Base-by-base conservation (phyloP, 257 asterid species). In the Verbena officinalis region DNA sequence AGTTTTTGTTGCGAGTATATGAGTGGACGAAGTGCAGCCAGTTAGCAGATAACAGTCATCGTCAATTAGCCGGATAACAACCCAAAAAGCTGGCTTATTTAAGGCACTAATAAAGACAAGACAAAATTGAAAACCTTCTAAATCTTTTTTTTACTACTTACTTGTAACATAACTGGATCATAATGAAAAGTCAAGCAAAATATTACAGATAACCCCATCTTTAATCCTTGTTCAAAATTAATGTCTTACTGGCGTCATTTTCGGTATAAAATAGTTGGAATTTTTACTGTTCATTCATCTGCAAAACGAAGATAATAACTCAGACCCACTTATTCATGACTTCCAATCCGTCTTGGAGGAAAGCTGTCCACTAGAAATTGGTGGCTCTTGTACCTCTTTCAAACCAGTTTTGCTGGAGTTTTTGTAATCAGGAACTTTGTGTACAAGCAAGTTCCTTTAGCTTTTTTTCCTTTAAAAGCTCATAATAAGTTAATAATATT, bases 311-410 rank as follows among this genome's bases (percentile, higher is more conserved):
- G 22, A 45, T 24, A 23, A 52, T 74, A 50, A 46, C 30, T 17
- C 27, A 73, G 68, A 56, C 78, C 79, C 78, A 69, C 78, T 64
- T 44, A 30, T 40, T 42, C 20, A 11, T 24, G 76, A 66, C 11
- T 63, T 59, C 73, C 77, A 84, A 82, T 81, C 80, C 86, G 67
- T 81, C 74, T 72, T 84, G 86, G 86, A 77, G 50, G 78, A 83
- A 84, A 77, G 59, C 70, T 81, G 75, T 24, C 98, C 96, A 88
- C 94, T 76, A 80, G 79, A 79, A 76, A 80, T 62, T 64, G 77
- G 98, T 88, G 98, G 94, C 78, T 81, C 71, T 69, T 79, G 80
- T 79, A 62, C 70, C 77, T 69, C 75, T 62, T 0, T 57, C 34
- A 49, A 51, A 63, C 46, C 75, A 57, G 54, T 69, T 65, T 69